phyloP scores from a whole-genome alignment of 441 rosid species.

The Hypseocharis bilobata region DNA sequence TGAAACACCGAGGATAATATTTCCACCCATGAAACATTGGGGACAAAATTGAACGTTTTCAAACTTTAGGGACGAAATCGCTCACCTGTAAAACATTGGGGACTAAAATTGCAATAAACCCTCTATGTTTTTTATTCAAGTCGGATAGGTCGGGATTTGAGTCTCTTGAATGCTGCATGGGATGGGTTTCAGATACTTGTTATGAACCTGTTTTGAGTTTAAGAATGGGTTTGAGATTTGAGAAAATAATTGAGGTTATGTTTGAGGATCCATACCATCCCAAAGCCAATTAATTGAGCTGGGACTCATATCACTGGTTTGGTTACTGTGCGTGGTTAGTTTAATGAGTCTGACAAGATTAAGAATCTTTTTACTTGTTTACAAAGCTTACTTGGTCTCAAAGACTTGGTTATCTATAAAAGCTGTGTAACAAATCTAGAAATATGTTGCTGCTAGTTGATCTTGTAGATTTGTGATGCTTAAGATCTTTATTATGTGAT shows the following conservation, averaged over 20 bases:
- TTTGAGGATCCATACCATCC: background rate
- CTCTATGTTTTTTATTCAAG: too few species aligned
- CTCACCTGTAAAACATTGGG: too few species aligned
- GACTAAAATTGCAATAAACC: too few species aligned
- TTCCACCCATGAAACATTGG: too few species aligned
- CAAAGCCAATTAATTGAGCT: background rate
- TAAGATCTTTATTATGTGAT: background rate
- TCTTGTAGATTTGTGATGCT: background rate
- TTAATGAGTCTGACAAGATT: background rate
- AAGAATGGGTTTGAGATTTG: background rate
- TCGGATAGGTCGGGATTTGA: background rate
- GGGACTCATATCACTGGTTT: background rate
- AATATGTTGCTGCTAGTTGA: background rate
- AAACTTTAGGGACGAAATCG: too few species aligned
- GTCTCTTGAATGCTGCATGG: background rate
- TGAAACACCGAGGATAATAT: too few species aligned
- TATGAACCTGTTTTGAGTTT: background rate
- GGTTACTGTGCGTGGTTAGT: background rate
- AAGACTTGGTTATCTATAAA: background rate
- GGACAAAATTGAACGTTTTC: too few species aligned
- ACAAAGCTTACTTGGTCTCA: background rate
- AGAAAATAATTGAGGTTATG: background rate
- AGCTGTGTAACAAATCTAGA: background rate
- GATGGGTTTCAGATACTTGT: background rate
- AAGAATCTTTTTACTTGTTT: background rate